A percentile compares a stretch with the other conserved stretches of the same genome.
These are phyloP conservation scores for Jacaranda mimosifolia DNA, from an alignment of 257 asterid species.

Conservation along the genomic window DNA sequence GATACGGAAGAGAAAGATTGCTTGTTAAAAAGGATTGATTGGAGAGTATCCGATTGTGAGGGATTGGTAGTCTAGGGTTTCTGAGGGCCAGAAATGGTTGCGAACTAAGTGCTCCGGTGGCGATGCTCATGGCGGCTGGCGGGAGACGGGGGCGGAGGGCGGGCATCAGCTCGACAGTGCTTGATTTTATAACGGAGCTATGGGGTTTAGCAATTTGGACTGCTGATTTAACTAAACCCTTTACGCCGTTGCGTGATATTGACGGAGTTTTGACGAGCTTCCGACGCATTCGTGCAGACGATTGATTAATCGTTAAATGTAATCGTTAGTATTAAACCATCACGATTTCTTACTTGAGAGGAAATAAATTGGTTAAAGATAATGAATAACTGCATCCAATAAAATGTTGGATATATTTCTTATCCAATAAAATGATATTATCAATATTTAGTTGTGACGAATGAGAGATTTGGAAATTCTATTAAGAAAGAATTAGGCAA, in stretches of 20 bases:
- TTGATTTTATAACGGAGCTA: slow-evolving; percentile 31
- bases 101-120: slow-evolving; percentile 49
- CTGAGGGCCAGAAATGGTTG: slow-evolving; percentile 38
- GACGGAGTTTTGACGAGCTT: neutral
- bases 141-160: slow-evolving; percentile 45
- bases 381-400: too few relatives aligned
- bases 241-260: neutral
- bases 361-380: too few relatives aligned
- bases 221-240: slow-evolving; percentile 29
- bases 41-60: slow-evolving; percentile 26
- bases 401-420: too few relatives aligned
- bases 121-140: slow-evolving; percentile 61
- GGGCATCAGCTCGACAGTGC: slow-evolving; percentile 29
- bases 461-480: too few relatives aligned
- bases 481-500: too few relatives aligned
- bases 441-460: too few relatives aligned
- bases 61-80: slow-evolving; percentile 38
- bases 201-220: slow-evolving; percentile 33
- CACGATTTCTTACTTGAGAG: too few relatives aligned
- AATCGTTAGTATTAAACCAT: too few relatives aligned
- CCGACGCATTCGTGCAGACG: neutral
- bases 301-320: too few relatives aligned
- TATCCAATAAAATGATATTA: too few relatives aligned
- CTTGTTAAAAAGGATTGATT: slow-evolving; percentile 39
- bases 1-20: slow-evolving; percentile 40